Evolutionary conservation across 176 grass and related monocot species (phyloP).

Genomic region (Juncus effusus): DNA sequence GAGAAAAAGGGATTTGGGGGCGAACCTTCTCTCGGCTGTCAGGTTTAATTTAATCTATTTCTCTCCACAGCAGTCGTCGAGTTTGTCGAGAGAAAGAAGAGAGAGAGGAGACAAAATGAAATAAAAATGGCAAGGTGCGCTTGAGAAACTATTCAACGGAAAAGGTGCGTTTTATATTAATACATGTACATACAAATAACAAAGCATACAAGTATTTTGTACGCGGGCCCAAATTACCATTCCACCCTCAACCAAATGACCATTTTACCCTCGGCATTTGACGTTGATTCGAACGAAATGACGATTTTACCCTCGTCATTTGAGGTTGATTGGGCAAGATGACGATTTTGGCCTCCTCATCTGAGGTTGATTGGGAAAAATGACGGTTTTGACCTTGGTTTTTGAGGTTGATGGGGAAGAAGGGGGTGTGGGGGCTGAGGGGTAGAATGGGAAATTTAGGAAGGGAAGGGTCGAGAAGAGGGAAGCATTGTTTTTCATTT

Average conservation of each 20-base stretch:
- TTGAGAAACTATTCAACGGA: background rate
- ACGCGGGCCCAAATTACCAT: background rate
- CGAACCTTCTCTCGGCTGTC: slow-evolving; percentile 11
- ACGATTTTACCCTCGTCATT: no score
- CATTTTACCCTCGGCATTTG: background rate
- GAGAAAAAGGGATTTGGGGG: background rate
- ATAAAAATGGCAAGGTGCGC: background rate
- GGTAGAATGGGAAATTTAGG: slow-evolving; percentile 5
- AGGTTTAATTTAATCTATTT: slow-evolving; percentile 14
- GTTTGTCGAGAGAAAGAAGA: background rate
- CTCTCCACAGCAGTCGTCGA: background rate
- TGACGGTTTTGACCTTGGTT: background rate
- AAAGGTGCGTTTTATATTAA: background rate
- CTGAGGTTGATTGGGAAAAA: background rate
- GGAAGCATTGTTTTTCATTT: background rate
- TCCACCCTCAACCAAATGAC: background rate
- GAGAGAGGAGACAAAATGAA: background rate
- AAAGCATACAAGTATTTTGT: background rate
- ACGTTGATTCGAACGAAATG: background rate
- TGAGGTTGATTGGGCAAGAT: background rate
- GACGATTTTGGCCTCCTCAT: background rate
- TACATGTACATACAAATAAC: background rate
- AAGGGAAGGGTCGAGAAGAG: slow-evolving; percentile 4
- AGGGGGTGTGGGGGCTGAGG: background rate
- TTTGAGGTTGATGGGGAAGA: no score